Evolutionary conservation across 352 stramenopile species (phyloP), one percentile per base, ranked within the genome.

Genomic region (Blastocystis sp.): DNA sequence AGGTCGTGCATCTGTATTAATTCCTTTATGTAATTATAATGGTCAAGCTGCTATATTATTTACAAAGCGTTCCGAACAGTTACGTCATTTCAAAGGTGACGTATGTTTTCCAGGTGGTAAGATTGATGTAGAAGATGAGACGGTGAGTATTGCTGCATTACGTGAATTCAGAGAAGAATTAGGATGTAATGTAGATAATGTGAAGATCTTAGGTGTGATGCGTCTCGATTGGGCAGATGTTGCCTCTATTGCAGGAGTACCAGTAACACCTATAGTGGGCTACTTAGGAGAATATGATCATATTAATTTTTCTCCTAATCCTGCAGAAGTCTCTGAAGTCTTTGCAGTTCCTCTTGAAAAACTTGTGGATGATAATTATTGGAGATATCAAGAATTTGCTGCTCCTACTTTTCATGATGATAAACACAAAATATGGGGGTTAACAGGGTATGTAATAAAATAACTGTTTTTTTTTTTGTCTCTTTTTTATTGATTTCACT

Each of bases 111-210:
- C 87, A 0, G 87, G 87, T 2, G 87, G 86, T 2, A 93, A 89
- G 77, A 80, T 93, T 57, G 83, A 93, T 67, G 4, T 35, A 3
- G 74, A 76, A 30, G 73, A 89, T 64, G 83, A 75, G 55, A 91
- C 80, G 27, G 94, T 96, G 62, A 79, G 94, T 39, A 74, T 80
- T 55, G 94, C 88, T n/a, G 92, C 84, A 68, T 70, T 95, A 25
- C 76, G 88, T 19, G 88, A 96, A 72, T 93, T 95, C 84, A 82
- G 92, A 41, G 88, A 96, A 72, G 88, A 96, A 70, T 85, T 95
- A 49, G 85, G 82, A 0, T 75, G 93, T 46, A 72, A 68, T n/a
- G 70, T 80, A 34, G 67, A 68, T 11, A 57, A 69, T 25, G 73
- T 89, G n/a, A 78, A 84, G 44, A 83, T 95, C 23, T 73, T 96